Evolutionary conservation across 345 rosid species (phyloP), one percentile per base, ranked within the genome.

Genomic region (Aquilaria malaccensis): DNA sequence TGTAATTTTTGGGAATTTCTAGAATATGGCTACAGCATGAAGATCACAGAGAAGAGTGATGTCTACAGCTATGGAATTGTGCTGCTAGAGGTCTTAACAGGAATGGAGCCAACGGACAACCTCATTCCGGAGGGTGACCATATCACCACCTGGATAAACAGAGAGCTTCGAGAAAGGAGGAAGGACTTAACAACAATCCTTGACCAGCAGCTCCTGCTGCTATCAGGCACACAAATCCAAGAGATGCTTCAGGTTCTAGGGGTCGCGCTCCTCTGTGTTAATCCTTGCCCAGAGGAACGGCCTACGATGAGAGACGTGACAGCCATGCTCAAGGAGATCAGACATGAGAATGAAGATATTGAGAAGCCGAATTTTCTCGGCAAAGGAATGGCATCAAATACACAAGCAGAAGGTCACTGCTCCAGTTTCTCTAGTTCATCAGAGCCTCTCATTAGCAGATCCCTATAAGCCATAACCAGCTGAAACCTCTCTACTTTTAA

Each of bases 61-160:
- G 89, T 86, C 45, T 86, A 81, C 75, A 86, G 93, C 77, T 86
- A 71, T 45, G 93, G 93, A 2, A 79, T 86, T 13, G 93, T 86
- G 22, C 81, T 86, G 55, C 71, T 86, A 6, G 89, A 83, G 72
- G 68, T 81, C 45, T 43, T 86, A 69, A 80, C 93, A 0, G 89
- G 82, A 15, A 86, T 70, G 70, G 79, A 79, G 33, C 93, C 93
- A 1, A 80, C 72, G 0, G 85, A 80, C 31, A 56, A 53, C 43
- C 70, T 46, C 63, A 78, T 86, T 60, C 87, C 89, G 9, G 89
- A 78, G 2, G 77, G 81, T 7, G 74, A 30, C 30, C 93, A 86
- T 75, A 80, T 86, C 47, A 79, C 79, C n/a, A 72, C 67, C 11
- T 86, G 93, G 93, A 72, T 86, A 13, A 83, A 73, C 71, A 72